A percentile compares a stretch with the other conserved stretches of the same genome.
Conservation (phyloP, 2,329 filamentous ascomycete genomes). For the Penicillium sp. region DNA sequence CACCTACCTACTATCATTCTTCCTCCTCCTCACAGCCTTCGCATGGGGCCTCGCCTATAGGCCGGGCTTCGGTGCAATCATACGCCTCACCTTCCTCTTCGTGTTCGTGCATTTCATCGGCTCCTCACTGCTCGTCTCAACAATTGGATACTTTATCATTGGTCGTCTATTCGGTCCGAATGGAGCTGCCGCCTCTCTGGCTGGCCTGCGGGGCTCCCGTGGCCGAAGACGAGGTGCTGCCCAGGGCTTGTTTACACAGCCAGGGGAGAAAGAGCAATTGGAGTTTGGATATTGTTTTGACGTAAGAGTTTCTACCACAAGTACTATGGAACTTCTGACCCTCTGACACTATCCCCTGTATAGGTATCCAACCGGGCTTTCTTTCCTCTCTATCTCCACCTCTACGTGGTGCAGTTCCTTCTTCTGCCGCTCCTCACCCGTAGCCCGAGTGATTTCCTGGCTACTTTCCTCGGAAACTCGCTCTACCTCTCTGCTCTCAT, state of each 20-base stretch:
- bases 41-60: conserved; percentile 60
- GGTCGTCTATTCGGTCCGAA: conserved; percentile 61
- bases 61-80: conserved; percentile 48
- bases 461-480: conserved; percentile 62
- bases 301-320: conserved; percentile 43
- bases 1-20: conserved; percentile 67
- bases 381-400: conserved; percentile 65
- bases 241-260: conserved; percentile 60
- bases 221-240: conserved; percentile 51
- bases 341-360: not conserved
- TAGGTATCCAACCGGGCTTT: conserved; percentile 65
- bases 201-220: conserved; percentile 46
- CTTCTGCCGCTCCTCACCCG: conserved; percentile 60
- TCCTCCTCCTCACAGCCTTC: conserved; percentile 57
- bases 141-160: conserved; percentile 64
- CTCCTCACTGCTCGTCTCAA: conserved; percentile 59
- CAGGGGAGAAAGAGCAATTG: conserved; percentile 57
- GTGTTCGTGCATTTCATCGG: conserved; percentile 62
- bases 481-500: conserved; percentile 65
- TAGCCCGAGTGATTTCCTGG: conserved; percentile 42
- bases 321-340: not conserved
- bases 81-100: conserved; percentile 51
- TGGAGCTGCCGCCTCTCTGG: conserved; percentile 44
- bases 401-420: conserved; percentile 67
- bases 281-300: conserved; percentile 73